phyloP scores from a whole-genome alignment of 2,329 filamentous ascomycete genomes.

The Aspergillus sojae region DNA sequence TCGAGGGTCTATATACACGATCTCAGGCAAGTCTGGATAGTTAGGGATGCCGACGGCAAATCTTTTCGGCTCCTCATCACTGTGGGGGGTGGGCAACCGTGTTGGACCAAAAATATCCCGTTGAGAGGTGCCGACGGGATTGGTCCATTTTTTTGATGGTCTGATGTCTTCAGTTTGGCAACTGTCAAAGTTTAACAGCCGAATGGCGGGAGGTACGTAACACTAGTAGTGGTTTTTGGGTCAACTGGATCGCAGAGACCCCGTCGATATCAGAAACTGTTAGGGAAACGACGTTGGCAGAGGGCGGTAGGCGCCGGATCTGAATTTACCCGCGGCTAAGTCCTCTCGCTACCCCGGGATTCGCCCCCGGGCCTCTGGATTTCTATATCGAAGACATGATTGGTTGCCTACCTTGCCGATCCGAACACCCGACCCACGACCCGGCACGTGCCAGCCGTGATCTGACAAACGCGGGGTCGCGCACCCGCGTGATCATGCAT shows the following conservation, averaged over 20 bases:
- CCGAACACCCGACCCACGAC: neutral
- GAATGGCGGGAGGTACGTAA: neutral
- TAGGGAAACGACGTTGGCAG: neutral
- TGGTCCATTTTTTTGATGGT: neutral
- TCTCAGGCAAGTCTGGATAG: constrained; percentile 12
- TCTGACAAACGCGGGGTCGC: neutral
- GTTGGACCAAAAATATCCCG: constrained; percentile 10
- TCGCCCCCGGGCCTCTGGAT: neutral
- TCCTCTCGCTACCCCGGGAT: neutral
- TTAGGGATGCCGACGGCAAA: constrained; percentile 23
- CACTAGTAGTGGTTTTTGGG: neutral
- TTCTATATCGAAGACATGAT: neutral
- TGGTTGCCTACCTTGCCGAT: neutral
- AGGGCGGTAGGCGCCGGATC: neutral
- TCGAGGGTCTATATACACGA: constrained; percentile 23
- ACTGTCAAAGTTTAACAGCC: neutral
- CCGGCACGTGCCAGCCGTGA: neutral
- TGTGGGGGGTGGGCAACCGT: constrained; percentile 35
- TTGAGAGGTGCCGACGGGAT: constrained; percentile 29
- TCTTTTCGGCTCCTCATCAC: constrained; percentile 22
- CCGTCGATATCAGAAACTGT: neutral
- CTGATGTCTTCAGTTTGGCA: neutral
- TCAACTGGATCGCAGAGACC: neutral
- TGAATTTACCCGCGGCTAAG: neutral
- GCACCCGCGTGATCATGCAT: neutral